Evolutionary conservation across 1,284 basidiomycete species (phyloP).

Genomic region (Ceratobasidium papillatum): DNA sequence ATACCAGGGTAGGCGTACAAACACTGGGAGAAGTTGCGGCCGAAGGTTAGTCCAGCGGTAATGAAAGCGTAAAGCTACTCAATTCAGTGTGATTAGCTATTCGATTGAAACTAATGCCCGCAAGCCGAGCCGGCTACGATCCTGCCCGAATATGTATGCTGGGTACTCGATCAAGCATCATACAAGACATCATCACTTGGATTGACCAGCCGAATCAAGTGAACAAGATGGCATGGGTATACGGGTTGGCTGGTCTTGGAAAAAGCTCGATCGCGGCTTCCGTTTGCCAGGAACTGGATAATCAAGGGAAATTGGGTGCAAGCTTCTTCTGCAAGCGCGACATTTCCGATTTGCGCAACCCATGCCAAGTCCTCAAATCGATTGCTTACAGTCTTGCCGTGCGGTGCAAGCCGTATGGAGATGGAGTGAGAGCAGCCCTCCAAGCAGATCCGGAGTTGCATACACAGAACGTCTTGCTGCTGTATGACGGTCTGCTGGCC

Average conservation of each 20-base stretch:
- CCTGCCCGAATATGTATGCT: neutral
- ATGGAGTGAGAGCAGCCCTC: neutral
- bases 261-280: conserved; percentile 48
- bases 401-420: neutral
- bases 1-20: neutral
- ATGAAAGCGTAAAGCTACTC: neutral
- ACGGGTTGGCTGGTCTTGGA: conserved; percentile 47
- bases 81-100: neutral
- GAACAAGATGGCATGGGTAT: conserved; percentile 43
- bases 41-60: neutral
- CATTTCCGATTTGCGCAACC: neutral
- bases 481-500: neutral
- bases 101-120: neutral
- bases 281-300: conserved; percentile 41
- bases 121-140: neutral
- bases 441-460: neutral
- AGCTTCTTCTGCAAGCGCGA: conserved; percentile 51
- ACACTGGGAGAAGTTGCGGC: neutral
- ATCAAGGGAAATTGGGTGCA: conserved; percentile 46
- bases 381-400: conserved; percentile 23
- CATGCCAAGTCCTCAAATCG: conserved; percentile 12
- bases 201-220: neutral
- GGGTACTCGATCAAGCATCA: neutral
- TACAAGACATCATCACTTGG: neutral
- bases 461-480: neutral